These are phyloP conservation scores for Gossypium thurberi DNA, from an alignment of 345 rosid genomes.

Conservation along the genomic window DNA sequence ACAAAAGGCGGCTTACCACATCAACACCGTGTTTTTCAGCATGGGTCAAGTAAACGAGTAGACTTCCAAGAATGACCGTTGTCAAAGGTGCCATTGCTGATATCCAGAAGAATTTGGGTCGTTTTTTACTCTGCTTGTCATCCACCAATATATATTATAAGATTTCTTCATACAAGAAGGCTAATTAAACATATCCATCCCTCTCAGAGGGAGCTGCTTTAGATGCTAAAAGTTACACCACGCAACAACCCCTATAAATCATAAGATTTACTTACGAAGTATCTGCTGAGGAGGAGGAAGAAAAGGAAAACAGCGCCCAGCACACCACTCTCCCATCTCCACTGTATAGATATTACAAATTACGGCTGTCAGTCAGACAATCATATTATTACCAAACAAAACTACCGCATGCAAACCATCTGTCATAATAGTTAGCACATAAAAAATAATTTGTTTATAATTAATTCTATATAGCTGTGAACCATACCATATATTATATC, in stretches of 20 bases:
- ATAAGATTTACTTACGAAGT: slow-evolving; percentile 47
- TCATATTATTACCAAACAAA: background rate
- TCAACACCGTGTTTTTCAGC: slow-evolving; percentile 73
- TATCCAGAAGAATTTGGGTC: slow-evolving; percentile 78
- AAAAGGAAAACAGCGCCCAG: slow-evolving; percentile 73
- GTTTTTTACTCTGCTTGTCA: slow-evolving; percentile 57
- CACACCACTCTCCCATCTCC: slow-evolving; percentile 91
- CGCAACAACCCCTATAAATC: too few relatives aligned
- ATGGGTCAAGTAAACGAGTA: slow-evolving; percentile 66
- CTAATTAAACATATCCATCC: background rate
- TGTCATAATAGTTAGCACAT: background rate
- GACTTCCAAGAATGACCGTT: slow-evolving; percentile 66
- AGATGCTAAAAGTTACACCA: too few relatives aligned
- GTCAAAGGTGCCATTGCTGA: slow-evolving; percentile 90
- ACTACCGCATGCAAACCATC: background rate
- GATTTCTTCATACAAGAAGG: background rate
- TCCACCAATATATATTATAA: background rate
- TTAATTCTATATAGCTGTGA: too few relatives aligned
- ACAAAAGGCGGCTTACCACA: slow-evolving; percentile 40
- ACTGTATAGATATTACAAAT: slow-evolving; percentile 37
- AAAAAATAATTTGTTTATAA: too few relatives aligned
- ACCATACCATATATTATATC: too few relatives aligned
- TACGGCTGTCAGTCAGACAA: slow-evolving; percentile 5
- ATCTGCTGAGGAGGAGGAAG: slow-evolving; percentile 61
- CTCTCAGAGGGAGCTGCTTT: background rate